Percentiles rank a stretch among this genome's conserved stretches.
phyloP scores from a whole-genome alignment of 169 alveolate species.

The Eimeria falciformis region DNA sequence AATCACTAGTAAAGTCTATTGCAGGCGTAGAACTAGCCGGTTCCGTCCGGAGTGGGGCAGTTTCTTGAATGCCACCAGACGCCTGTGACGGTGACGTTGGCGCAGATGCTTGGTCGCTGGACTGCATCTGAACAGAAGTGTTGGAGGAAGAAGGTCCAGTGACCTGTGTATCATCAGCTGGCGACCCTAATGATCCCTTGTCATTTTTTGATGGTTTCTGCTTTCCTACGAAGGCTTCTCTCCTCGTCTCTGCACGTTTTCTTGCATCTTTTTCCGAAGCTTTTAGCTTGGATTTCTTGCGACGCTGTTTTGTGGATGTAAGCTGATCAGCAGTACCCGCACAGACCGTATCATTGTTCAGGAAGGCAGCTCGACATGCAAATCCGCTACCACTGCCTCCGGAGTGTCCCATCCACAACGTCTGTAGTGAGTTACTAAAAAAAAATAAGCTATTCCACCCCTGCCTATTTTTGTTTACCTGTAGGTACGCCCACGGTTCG shows the following conservation, averaged over 20 bases:
- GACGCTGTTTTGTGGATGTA: not conserved
- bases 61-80: too few relatives aligned
- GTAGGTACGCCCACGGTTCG: too few relatives aligned
- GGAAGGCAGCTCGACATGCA: too few relatives aligned
- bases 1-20: not conserved
- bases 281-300: not conserved
- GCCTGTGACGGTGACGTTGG: not conserved
- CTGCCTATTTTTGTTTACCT: too few relatives aligned
- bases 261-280: not conserved
- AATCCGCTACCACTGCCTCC: too few relatives aligned
- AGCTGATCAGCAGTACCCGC: slow-evolving; percentile 2
- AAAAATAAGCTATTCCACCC: too few relatives aligned
- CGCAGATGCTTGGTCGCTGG: too few relatives aligned
- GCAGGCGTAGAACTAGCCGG: not conserved
- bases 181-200: too few relatives aligned
- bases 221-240: not conserved
- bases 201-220: too few relatives aligned
- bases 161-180: not conserved
- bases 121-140: slow-evolving; percentile 7
- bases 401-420: too few relatives aligned
- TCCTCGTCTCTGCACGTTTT: not conserved
- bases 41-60: not conserved
- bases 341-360: not conserved
- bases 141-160: not conserved
- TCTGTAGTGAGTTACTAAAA: too few relatives aligned